Base-by-base conservation (phyloP, 148 eudicot species). In the Camellia granthamiana region DNA sequence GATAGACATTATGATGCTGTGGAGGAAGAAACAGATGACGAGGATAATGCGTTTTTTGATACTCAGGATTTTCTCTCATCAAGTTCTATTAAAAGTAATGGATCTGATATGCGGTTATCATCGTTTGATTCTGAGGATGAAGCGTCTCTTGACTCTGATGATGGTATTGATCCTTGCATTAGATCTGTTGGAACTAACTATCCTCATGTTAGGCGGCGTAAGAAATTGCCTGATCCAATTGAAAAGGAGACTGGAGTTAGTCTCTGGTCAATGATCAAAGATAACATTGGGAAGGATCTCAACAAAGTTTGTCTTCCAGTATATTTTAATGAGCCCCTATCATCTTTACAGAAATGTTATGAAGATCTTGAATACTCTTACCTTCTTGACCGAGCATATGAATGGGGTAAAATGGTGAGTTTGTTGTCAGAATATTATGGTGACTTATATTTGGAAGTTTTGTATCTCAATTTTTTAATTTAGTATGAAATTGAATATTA, bases 181-280 rank as follows among this genome's bases (percentile, higher is more conserved):
- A 65, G 63, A 80, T 63, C 65, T n/a, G 71, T 80, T 63, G 72
- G 67, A 80, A 15, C 19, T 41, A 64, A 68, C 52, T 56, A 69
- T 80, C 77, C 80, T 70, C 74, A 18, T 74, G 82, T 84, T 59
- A 80, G 61, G 18, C 83, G 86, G 47, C 78, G 86, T 21, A 76
- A 84, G 80, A 84, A 76, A 63, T 80, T 84, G 73, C 86, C 86
- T 8, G 74, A 84, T 42, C 86, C 83, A 23, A 80, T 69, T 69
- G 83, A 84, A 70, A 70, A 80, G 58, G 86, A 84, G 75, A 76
- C n/a, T 63, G 86, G 83, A 71, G 69, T 84, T 23, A 80, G 80
- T 80, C 78, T 84, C 43, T 84, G 86, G 86, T 84, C 86, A 63
- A 55, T 84, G 78, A 83, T 83, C 44, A 83, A 83, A 75, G 85